phyloP scores from a whole-genome alignment of 768 basidiomycete genomes.

The Suillus alpinus region DNA sequence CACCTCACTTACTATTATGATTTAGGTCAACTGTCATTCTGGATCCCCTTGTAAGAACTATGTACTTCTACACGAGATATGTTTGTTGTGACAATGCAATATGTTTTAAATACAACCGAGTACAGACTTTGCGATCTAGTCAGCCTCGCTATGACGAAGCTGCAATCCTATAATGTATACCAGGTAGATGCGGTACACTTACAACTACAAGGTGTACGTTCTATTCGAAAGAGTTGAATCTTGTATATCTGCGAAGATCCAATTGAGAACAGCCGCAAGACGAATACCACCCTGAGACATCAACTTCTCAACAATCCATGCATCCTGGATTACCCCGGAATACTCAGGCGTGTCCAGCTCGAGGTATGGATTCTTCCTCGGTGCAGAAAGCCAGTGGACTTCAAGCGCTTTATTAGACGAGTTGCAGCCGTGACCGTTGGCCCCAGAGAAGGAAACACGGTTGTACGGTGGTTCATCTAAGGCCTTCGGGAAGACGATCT shows the following conservation, averaged over 20 bases:
- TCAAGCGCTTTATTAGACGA: background rate
- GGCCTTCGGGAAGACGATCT: constrained; percentile 73
- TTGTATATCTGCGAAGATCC: constrained; percentile 50
- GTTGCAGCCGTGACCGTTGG: constrained; percentile 1
- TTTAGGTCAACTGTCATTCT: background rate
- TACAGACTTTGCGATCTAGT: background rate
- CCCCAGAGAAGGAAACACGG: constrained; percentile 17
- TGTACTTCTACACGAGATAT: background rate
- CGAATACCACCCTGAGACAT: constrained; percentile 82
- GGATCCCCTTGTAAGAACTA: background rate
- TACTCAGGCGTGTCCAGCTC: constrained; percentile 86
- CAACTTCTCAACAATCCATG: constrained; percentile 76
- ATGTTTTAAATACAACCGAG: background rate
- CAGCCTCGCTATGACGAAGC: background rate
- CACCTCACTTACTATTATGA: background rate
- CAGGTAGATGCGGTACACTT: background rate
- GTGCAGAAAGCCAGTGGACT: background rate
- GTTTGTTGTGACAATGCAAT: background rate
- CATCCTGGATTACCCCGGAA: constrained; percentile 59
- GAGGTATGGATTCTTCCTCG: constrained; percentile 38
- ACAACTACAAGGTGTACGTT: background rate
- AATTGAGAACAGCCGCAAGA: constrained; percentile 81
- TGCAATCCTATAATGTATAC: background rate
- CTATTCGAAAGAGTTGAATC: background rate
- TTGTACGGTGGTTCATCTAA: constrained; percentile 52